Percentiles rank a stretch among this genome's conserved stretches.
These are phyloP conservation scores for Aciculoconidium aculeatum DNA, from an alignment of 805 yeast genomes.

Conservation along the genomic window DNA sequence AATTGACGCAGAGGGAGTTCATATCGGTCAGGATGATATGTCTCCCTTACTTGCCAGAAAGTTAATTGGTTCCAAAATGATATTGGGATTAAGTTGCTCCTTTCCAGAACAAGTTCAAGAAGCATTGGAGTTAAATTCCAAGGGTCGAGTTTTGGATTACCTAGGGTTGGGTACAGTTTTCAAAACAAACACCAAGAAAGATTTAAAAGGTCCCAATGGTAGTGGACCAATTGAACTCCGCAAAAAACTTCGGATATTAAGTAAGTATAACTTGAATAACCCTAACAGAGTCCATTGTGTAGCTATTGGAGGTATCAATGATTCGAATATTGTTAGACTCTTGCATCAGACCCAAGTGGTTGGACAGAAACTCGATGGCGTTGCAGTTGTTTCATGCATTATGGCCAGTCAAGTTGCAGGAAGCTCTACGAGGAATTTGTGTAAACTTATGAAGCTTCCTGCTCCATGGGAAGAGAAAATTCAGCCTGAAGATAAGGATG, in stretches of 20 bases:
- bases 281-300: constrained; percentile 49
- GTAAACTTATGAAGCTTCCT: constrained; percentile 21
- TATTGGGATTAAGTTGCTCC: constrained; percentile 75
- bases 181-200: constrained; percentile 66
- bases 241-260: constrained; percentile 43
- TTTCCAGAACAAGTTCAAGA: constrained; percentile 47
- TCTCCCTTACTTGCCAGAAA: constrained; percentile 50
- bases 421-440: constrained; percentile 40
- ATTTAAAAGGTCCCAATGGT: constrained; percentile 43
- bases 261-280: constrained; percentile 18
- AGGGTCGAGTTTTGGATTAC: constrained; percentile 58
- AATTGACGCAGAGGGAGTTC: constrained; percentile 84
- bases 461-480: constrained; percentile 1
- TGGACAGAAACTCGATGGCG: constrained; percentile 61
- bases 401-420: constrained; percentile 59
- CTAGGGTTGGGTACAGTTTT: constrained; percentile 81
- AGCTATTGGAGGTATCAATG: constrained; percentile 76
- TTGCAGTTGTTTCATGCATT: constrained; percentile 82
- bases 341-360: constrained; percentile 43
- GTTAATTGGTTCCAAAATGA: constrained; percentile 66
- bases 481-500: neutral
- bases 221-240: constrained; percentile 65
- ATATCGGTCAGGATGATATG: constrained; percentile 92
- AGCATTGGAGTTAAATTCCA: constrained; percentile 30
- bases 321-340: constrained; percentile 54